phyloP scores from a whole-genome alignment of 2,329 filamentous ascomycete genomes.

The Pseudocercospora macadamiae region DNA sequence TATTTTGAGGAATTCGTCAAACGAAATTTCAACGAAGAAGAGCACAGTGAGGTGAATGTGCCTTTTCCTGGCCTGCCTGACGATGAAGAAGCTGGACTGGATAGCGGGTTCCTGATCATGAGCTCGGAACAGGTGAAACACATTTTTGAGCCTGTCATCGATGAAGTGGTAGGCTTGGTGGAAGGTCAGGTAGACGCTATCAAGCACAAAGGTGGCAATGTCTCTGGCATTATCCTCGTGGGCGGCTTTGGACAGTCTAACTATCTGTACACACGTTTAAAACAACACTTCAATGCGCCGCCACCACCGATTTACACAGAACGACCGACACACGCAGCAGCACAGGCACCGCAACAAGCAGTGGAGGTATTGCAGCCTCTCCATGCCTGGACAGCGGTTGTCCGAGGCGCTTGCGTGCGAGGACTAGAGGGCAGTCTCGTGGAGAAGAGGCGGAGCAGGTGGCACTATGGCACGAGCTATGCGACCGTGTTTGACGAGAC shows the following conservation, averaged over 20 bases:
- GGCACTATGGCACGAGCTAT: constrained; percentile 80
- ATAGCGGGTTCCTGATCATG: constrained; percentile 77
- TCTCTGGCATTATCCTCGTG: constrained; percentile 74
- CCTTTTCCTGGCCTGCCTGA: constrained; percentile 77
- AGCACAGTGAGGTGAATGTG: constrained; percentile 68
- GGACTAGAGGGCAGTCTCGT: constrained; percentile 80
- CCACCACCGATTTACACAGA: constrained; percentile 66
- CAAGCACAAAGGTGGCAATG: constrained; percentile 42
- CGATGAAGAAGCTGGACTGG: constrained; percentile 72
- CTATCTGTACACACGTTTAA: constrained; percentile 72
- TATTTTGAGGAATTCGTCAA: constrained; percentile 88
- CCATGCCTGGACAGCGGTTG: constrained; percentile 80
- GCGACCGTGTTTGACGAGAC: constrained; percentile 74
- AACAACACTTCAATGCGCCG: constrained; percentile 63
- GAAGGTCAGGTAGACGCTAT: constrained; percentile 50
- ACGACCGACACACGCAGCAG: constrained; percentile 64
- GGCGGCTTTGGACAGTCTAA: constrained; percentile 77
- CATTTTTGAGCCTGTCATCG: constrained; percentile 70
- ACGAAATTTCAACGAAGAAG: constrained; percentile 77
- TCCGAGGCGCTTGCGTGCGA: constrained; percentile 73
- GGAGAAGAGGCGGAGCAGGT: constrained; percentile 71
- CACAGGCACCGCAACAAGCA: constrained; percentile 49
- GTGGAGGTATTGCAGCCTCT: constrained; percentile 82
- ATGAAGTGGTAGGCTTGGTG: constrained; percentile 60
- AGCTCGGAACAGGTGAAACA: constrained; percentile 68